These are phyloP conservation scores for Chalciporus sphaerocephalus DNA, from an alignment of 768 basidiomycete species.

Conservation along the genomic window DNA sequence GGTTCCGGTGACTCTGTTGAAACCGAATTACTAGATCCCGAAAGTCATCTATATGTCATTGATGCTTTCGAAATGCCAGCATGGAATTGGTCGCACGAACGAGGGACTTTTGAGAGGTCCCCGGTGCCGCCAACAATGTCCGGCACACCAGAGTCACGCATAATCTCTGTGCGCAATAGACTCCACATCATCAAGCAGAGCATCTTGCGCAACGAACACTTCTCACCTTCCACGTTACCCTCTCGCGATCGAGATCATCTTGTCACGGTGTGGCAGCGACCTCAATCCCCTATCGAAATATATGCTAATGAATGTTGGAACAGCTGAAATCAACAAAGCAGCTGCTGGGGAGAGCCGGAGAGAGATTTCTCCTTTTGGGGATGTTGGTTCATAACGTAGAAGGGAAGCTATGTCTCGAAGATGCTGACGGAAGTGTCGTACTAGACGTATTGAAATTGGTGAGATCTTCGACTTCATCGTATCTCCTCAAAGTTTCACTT, in stretches of 20 bases:
- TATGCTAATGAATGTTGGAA: slow-evolving; percentile 16
- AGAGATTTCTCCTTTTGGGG: slow-evolving; percentile 89
- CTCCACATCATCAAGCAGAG: slow-evolving; percentile 90
- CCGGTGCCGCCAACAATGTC: slow-evolving; percentile 60
- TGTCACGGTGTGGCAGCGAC: slow-evolving; percentile 62
- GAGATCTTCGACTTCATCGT: slow-evolving; percentile 5
- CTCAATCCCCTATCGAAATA: slow-evolving; percentile 8
- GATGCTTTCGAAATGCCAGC: slow-evolving; percentile 95
- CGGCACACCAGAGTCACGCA: slow-evolving; percentile 78
- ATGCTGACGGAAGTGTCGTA: slow-evolving; percentile 85
- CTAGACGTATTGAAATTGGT: slow-evolving; percentile 88
- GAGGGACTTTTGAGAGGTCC: slow-evolving; percentile 79
- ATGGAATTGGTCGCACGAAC: slow-evolving; percentile 85
- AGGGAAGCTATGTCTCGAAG: slow-evolving; percentile 87
- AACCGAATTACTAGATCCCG: slow-evolving; percentile 69
- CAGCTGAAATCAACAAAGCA: slow-evolving; percentile 96
- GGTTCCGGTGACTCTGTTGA: slow-evolving; percentile 44
- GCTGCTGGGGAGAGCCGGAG: slow-evolving; percentile 82
- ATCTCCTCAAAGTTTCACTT: slow-evolving; percentile 12
- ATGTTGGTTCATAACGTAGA: slow-evolving; percentile 89
- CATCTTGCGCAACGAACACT: slow-evolving; percentile 93
- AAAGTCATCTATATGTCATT: slow-evolving; percentile 76
- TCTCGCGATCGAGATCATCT: slow-evolving; percentile 83
- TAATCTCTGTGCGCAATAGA: slow-evolving; percentile 76
- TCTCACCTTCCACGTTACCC: slow-evolving; percentile 91